Conservation (phyloP, 495 filamentous ascomycete species). For the Coniosporium apollinis region DNA sequence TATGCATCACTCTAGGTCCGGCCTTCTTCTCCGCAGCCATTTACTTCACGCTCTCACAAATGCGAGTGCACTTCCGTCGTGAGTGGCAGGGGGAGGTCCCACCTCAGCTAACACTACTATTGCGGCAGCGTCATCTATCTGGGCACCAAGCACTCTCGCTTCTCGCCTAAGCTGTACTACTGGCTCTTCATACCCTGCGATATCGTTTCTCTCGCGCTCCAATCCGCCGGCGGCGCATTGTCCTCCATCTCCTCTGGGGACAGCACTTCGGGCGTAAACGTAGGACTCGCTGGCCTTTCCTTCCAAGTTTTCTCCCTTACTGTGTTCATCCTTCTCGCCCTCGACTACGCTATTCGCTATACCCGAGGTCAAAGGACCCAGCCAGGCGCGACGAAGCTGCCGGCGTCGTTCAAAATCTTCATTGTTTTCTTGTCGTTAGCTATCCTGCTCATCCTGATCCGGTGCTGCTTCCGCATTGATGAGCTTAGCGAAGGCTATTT, state of each 20-base stretch:
- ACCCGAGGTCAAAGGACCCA: background rate
- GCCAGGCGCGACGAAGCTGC: background rate
- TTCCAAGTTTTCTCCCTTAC: conserved; percentile 32
- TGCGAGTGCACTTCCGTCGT: conserved; percentile 18
- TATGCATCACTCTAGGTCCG: conserved; percentile 39
- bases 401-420: conserved; percentile 31
- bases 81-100: too few relatives aligned
- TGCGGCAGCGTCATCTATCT: conserved; percentile 27
- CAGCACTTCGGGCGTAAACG: conserved; percentile 19
- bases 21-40: conserved; percentile 42
- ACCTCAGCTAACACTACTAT: background rate
- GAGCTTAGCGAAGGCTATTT: conserved; percentile 9
- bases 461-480: conserved; percentile 6
- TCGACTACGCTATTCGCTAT: conserved; percentile 22
- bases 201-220: conserved; percentile 12
- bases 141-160: conserved; percentile 31
- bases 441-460: conserved; percentile 2
- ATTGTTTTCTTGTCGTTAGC: conserved; percentile 3
- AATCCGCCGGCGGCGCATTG: conserved; percentile 14
- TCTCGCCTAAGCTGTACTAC: conserved; percentile 19
- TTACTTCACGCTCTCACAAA: conserved; percentile 36
- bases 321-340: conserved; percentile 27
- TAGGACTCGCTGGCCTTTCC: conserved; percentile 25
- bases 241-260: conserved; percentile 4
- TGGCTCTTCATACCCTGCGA: conserved; percentile 15